phyloP scores from a whole-genome alignment of 768 basidiomycete genomes.

The Amanita pallidorosea region DNA sequence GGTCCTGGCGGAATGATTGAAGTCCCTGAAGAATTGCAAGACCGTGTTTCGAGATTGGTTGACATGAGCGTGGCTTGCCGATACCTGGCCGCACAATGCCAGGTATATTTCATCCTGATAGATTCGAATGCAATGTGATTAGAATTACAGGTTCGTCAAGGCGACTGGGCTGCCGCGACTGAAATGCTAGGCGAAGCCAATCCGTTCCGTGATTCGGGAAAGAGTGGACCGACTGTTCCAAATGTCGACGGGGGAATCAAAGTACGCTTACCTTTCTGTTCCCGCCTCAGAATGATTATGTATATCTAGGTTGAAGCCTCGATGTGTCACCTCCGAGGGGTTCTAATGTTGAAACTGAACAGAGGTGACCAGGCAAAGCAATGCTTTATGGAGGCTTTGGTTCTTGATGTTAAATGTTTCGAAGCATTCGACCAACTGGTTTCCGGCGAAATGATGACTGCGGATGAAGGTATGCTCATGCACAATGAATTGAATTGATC shows the following conservation, averaged over 20 bases:
- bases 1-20: slow-evolving; percentile 66
- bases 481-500: background rate
- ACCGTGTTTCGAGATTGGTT: slow-evolving; percentile 66
- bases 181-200: slow-evolving; percentile 92
- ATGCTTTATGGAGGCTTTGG: slow-evolving; percentile 92
- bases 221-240: slow-evolving; percentile 60
- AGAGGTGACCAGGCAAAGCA: slow-evolving; percentile 86
- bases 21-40: slow-evolving; percentile 52
- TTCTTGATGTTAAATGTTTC: slow-evolving; percentile 93
- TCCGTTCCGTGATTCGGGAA: slow-evolving; percentile 67
- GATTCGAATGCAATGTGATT: background rate
- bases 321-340: slow-evolving; percentile 89
- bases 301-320: slow-evolving; percentile 80
- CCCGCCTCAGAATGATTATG: background rate
- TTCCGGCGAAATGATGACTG: slow-evolving; percentile 91
- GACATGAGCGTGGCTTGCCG: slow-evolving; percentile 94
- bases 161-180: slow-evolving; percentile 85
- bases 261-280: slow-evolving; percentile 28
- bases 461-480: slow-evolving; percentile 76
- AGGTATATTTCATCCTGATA: slow-evolving; percentile 35
- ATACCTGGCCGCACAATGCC: slow-evolving; percentile 93
- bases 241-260: slow-evolving; percentile 93
- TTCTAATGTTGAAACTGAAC: slow-evolving; percentile 90
- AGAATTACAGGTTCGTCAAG: slow-evolving; percentile 55
- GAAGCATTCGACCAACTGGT: slow-evolving; percentile 90